Percentiles rank a stretch among this genome's conserved stretches.
These are phyloP conservation scores for Platismatia glauca DNA, from an alignment of 495 filamentous ascomycete genomes.

Conservation along the genomic window DNA sequence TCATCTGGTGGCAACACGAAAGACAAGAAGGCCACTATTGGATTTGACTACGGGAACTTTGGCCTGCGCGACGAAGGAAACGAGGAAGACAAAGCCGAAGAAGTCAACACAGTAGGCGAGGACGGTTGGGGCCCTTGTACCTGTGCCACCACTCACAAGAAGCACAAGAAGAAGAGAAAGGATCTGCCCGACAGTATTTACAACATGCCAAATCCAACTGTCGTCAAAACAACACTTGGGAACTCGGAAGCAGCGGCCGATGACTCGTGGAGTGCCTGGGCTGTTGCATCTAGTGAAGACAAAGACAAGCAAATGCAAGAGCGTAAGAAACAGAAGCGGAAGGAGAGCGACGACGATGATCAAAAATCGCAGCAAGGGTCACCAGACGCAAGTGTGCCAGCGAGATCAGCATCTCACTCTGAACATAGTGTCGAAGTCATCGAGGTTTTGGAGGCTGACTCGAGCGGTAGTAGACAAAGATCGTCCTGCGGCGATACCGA, in stretches of 20 bases:
- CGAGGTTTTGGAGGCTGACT: background rate
- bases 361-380: background rate
- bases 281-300: background rate
- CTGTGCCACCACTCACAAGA: background rate
- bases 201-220: background rate
- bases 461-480: background rate
- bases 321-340: background rate
- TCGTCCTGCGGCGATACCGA: background rate
- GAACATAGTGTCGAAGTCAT: background rate
- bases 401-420: background rate
- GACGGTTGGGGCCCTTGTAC: background rate
- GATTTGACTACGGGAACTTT: background rate
- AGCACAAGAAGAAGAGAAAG: background rate
- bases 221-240: background rate
- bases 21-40: background rate
- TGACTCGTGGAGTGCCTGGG: background rate
- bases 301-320: background rate
- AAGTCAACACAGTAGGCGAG: background rate
- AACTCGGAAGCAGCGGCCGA: background rate
- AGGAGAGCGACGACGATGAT: background rate
- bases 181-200: background rate
- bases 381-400: background rate
- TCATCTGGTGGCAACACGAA: background rate
- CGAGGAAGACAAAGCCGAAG: background rate
- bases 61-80: background rate